Evolutionary conservation across 306 rosid genomes (phyloP), one percentile per base, ranked within the genome.

Genomic region (Castanea crenata): DNA sequence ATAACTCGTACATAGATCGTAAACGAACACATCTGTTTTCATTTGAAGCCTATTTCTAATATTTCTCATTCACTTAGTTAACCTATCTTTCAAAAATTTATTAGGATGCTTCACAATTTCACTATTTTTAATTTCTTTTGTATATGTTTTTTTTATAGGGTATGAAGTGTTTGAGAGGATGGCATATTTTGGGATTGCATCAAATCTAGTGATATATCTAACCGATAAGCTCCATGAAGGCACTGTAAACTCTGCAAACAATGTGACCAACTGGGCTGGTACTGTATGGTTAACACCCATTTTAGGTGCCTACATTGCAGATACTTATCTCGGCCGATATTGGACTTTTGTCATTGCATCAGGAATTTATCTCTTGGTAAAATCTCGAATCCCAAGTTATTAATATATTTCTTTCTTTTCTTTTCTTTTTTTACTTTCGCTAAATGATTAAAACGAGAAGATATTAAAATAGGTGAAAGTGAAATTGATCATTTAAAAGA

Each of bases 101-200:
- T 1, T 58, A 20, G 29, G 64, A 58, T n/a, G 64, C 16, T 58
- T 58, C 13, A 20, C 29, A 58, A 61, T 49, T 49, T 10, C 15
- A 11, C 14, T 0, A 12, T 3, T 12, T 46, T 10, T 9, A 0
- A 1, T 2, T 49, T 49, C 21, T 11, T 59, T 1, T 0, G 18
- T 25, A 8, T 61, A 4, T 21, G 0, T 21, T 20, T 67, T 52
- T 18, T 69, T 55, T 56, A 71, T 41, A 90, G 97, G 86, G 64
- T 88, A 88, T 74, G 94, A 90, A 84, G 82, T 90, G 67, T 89
- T 93, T 83, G 96, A 93, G 81, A 91, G 98, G 87, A 93, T 93
- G 97, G 97, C 98, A 74, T 86, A 83, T 78, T 83, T 86, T 49
- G 97, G 98, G 49, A 88, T 93, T 31, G 56, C 91, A 78, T 51